Conservation (phyloP, 495 filamentous ascomycete genomes). For the Penicillium daleae region DNA sequence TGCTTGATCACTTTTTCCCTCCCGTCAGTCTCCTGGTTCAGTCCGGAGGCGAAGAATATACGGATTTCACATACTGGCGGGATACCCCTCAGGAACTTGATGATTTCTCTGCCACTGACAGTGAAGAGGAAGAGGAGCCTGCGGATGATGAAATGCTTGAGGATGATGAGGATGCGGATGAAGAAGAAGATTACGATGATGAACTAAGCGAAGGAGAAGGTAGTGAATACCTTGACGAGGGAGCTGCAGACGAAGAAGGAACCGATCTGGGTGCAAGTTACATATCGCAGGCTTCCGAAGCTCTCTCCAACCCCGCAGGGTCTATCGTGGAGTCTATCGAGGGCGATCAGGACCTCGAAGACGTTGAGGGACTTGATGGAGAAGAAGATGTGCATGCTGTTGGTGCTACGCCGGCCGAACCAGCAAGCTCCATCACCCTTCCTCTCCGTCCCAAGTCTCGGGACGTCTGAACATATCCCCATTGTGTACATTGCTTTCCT, state of each 20-base stretch:
- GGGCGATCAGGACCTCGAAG: conserved; percentile 19
- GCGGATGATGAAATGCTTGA: conserved; percentile 46
- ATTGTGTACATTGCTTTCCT: conserved; percentile 11
- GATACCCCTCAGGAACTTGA: conserved; percentile 73
- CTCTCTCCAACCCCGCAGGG: conserved; percentile 49
- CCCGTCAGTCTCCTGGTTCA: conserved; percentile 75
- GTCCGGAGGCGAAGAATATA: conserved; percentile 81
- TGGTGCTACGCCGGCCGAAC: conserved; percentile 12
- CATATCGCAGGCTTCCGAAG: conserved; percentile 58
- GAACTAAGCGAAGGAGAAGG: conserved; percentile 45
- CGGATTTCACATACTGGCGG: conserved; percentile 88
- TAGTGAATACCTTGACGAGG: conserved; percentile 50
- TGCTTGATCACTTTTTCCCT: conserved; percentile 97
- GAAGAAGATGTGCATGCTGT: conserved; percentile 19
- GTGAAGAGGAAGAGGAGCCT: conserved; percentile 56
- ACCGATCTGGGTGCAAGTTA: conserved; percentile 61
- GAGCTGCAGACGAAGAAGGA: conserved; percentile 42
- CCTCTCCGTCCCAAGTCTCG: conserved; percentile 30
- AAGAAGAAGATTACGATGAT: conserved; percentile 44
- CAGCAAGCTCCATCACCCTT: conserved; percentile 19
- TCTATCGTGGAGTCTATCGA: conserved; percentile 45
- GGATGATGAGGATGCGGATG: conserved; percentile 47
- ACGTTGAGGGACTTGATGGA: conserved; percentile 18
- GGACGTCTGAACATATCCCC: conserved; percentile 21
- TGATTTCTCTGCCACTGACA: conserved; percentile 78